These are phyloP conservation scores for Acidomyces sp. DNA, from an alignment of 495 filamentous ascomycete genomes.

Conservation along the genomic window DNA sequence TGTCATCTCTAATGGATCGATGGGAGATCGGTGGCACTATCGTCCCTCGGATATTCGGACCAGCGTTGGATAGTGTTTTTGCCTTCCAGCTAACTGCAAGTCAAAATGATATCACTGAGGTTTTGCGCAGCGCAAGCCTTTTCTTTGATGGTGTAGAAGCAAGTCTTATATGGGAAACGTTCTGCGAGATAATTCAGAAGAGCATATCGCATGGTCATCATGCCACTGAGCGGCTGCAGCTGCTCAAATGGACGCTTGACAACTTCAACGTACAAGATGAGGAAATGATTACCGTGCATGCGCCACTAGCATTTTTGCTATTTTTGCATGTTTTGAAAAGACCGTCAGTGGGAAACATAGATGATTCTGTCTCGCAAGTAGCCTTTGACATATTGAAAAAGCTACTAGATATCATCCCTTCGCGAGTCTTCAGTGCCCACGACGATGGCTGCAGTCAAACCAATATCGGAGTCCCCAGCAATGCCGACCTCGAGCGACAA, in stretches of 20 bases:
- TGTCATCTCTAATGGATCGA: constrained; percentile 88
- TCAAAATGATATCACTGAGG: constrained; percentile 65
- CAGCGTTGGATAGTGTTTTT: constrained; percentile 66
- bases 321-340: no score
- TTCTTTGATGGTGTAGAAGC: constrained; percentile 98
- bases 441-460: no score
- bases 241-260: constrained; percentile 68
- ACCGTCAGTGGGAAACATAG: no score
- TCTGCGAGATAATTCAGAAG: constrained; percentile 40
- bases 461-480: no score
- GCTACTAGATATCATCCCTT: no score
- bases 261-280: constrained; percentile 93
- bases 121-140: constrained; percentile 77
- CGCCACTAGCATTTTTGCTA: constrained; percentile 64
- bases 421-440: no score
- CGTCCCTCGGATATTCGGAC: constrained; percentile 74
- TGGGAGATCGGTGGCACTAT: constrained; percentile 92
- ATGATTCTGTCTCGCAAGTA: no score
- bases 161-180: constrained; percentile 81
- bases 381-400: no score
- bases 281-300: constrained; percentile 82
- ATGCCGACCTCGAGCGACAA: no score
- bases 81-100: constrained; percentile 47
- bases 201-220: constrained; percentile 30
- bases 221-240: constrained; percentile 46